Percentiles rank a stretch among this genome's conserved stretches.
These are phyloP conservation scores for Cetradonia linearis DNA, from an alignment of 495 filamentous ascomycete species.

Conservation along the genomic window DNA sequence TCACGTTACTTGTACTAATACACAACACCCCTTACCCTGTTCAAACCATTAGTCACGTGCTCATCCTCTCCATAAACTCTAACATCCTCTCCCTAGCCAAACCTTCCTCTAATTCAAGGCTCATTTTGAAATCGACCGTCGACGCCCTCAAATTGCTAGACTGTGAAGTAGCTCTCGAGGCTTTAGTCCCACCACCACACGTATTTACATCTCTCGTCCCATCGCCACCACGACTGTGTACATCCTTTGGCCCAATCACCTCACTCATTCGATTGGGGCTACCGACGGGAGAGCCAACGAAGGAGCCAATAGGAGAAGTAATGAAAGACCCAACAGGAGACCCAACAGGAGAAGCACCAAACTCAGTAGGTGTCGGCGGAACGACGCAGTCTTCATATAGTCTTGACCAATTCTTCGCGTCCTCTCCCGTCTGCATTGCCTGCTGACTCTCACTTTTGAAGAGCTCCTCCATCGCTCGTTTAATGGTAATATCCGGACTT, in stretches of 20 bases:
- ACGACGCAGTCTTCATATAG: conserved; percentile 8
- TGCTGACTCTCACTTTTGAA: neutral
- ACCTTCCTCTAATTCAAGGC: conserved; percentile 12
- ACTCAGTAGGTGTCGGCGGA: neutral
- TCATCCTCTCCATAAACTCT: neutral
- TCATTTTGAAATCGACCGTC: conserved; percentile 17
- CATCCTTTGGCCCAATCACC: neutral
- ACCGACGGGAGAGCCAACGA: neutral
- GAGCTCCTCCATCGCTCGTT: conserved; percentile 3
- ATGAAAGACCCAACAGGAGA: neutral
- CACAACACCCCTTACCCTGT: neutral
- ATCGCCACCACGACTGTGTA: neutral
- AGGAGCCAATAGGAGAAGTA: neutral
- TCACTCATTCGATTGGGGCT: neutral
- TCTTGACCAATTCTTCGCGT: conserved; percentile 12
- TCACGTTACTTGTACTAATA: too few relatives aligned
- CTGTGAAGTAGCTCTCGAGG: neutral
- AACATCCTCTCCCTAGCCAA: conserved; percentile 9
- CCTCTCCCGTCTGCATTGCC: neutral
- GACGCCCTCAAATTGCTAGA: conserved; percentile 7
- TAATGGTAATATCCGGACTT: conserved; percentile 7
- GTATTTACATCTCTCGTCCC: neutral
- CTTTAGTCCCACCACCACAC: too few relatives aligned
- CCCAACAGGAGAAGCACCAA: neutral
- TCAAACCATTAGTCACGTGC: neutral